phyloP scores from a whole-genome alignment of 75 land plant species.

The Pinus taeda region DNA sequence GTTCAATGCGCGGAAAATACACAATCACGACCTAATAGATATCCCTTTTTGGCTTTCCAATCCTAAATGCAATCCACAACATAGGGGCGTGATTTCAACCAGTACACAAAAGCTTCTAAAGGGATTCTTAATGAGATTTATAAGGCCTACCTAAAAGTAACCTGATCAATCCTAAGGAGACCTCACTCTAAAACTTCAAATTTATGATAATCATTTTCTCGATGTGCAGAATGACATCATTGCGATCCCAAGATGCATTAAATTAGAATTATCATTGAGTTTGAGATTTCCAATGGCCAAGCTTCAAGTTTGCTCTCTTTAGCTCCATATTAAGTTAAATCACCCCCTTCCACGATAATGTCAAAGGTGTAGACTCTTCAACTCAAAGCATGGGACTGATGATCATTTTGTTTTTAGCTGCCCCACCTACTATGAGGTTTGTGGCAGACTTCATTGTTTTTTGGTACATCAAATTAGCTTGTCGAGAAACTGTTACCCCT shows the following conservation, averaged over 20 bases:
- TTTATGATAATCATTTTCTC: not conserved
- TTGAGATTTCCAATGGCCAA: not conserved
- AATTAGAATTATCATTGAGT: not conserved
- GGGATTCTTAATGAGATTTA: not conserved
- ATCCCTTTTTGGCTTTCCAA: too few relatives aligned
- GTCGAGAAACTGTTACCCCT: too few relatives aligned
- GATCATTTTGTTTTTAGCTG: not conserved
- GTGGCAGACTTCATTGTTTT: not conserved
- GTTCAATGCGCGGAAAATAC: not conserved
- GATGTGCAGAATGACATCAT: not conserved
- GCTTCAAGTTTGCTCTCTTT: not conserved
- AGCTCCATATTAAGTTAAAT: not conserved
- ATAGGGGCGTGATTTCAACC: not conserved
- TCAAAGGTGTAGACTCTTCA: not conserved
- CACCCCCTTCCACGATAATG: not conserved
- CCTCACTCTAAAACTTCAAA: not conserved
- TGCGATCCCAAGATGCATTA: not conserved
- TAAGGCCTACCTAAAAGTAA: not conserved
- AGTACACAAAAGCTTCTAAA: not conserved
- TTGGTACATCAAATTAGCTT: too few relatives aligned
- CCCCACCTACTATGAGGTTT: not conserved
- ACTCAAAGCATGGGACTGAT: not conserved
- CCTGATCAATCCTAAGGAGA: not conserved
- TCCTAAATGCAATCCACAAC: not conserved
- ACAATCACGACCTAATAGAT: not conserved